A percentile compares a stretch with the other conserved stretches of the same genome.
Evolutionary conservation across 2,329 filamentous ascomycete species (phyloP).

Genomic region (Xylaria arbuscula): DNA sequence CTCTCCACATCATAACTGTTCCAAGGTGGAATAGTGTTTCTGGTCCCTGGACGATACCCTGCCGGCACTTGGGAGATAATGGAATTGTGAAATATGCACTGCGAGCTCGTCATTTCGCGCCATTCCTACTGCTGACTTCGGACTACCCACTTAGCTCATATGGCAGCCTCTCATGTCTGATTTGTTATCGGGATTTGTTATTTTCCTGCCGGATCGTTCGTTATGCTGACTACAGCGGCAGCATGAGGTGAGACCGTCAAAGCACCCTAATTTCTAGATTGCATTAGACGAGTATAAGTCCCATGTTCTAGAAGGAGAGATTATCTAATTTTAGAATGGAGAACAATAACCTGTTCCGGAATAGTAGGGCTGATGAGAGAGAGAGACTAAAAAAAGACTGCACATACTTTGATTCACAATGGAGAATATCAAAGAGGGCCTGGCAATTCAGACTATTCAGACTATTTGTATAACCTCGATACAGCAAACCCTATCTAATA

Average conservation of each 20-base stretch:
- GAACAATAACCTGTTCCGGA: constrained; percentile 5
- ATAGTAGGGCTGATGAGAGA: constrained; percentile 13
- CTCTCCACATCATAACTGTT: constrained; percentile 21
- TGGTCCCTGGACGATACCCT: constrained; percentile 8
- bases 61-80: not conserved
- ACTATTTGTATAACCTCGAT: not conserved
- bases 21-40: constrained; percentile 8
- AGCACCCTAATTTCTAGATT: constrained; percentile 1
- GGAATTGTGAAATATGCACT: not conserved
- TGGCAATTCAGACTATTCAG: not conserved
- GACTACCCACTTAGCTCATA: constrained; percentile 16
- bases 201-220: constrained; percentile 27
- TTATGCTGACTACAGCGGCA: constrained; percentile 34
- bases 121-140: constrained; percentile 29
- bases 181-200: constrained; percentile 37
- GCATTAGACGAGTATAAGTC: not conserved
- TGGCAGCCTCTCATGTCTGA: constrained; percentile 15
- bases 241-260: constrained; percentile 26
- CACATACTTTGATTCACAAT: not conserved
- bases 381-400: constrained; percentile 23
- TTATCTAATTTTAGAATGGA: constrained; percentile 32
- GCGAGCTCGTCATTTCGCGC: constrained; percentile 33
- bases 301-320: constrained; percentile 8
- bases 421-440: not conserved
- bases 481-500: too few relatives aligned